phyloP scores from a whole-genome alignment of 805 yeast species.

The Schwanniomyces sp. region DNA sequence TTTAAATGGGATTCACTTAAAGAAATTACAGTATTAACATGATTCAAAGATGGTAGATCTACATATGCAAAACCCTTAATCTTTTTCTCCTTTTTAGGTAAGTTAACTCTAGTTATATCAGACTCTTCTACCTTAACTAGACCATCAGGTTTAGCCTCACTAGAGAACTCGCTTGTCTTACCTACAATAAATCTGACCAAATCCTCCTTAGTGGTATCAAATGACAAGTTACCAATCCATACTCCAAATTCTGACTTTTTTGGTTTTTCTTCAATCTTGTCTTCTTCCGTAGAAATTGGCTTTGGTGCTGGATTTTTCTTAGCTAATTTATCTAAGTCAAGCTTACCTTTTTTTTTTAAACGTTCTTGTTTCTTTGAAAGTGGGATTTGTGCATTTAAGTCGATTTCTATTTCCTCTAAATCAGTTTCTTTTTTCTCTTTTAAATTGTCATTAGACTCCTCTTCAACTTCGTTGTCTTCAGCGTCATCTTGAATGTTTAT shows the following conservation, averaged over 20 bases:
- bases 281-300: constrained; percentile 34
- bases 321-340: constrained; percentile 57
- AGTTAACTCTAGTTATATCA: constrained; percentile 72
- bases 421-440: constrained; percentile 53
- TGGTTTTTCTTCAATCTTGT: constrained; percentile 23
- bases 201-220: constrained; percentile 78
- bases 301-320: constrained; percentile 37
- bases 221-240: constrained; percentile 93
- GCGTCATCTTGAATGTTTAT: neutral
- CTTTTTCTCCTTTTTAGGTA: constrained; percentile 74
- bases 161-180: constrained; percentile 46
- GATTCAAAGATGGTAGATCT: constrained; percentile 65
- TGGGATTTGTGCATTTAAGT: constrained; percentile 71
- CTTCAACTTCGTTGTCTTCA: constrained; percentile 5
- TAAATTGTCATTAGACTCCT: constrained; percentile 12
- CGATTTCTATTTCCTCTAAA: constrained; percentile 64
- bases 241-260: constrained; percentile 66
- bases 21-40: constrained; percentile 60
- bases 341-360: constrained; percentile 76
- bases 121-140: constrained; percentile 43
- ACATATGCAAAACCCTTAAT: constrained; percentile 89
- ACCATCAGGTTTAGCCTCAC: constrained; percentile 19
- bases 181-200: constrained; percentile 60
- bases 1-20: constrained; percentile 73
- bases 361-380: constrained; percentile 90